Conservation (phyloP, 305 asterid genomes). For the Fraxinus floribunda region DNA sequence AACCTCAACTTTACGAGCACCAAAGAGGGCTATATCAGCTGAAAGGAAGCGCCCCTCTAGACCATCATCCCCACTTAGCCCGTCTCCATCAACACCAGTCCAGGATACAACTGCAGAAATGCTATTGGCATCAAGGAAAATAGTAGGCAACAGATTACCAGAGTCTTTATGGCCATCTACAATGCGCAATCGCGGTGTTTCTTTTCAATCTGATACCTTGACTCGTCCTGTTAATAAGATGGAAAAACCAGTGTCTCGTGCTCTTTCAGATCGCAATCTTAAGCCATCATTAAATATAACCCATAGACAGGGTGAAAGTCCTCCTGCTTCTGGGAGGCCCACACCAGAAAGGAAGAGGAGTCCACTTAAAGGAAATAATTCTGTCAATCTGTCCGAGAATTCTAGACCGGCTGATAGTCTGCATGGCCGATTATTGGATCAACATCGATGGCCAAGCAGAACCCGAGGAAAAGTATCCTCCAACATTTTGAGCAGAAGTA, state of each 20-base stretch:
- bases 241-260: constrained; percentile 52
- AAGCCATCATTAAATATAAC: constrained; percentile 45
- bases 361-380: constrained; percentile 58
- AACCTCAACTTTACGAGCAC: constrained; percentile 33
- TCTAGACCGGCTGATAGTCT: constrained; percentile 52
- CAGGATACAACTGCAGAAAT: constrained; percentile 49
- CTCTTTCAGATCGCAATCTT: constrained; percentile 40
- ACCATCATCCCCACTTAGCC: constrained; percentile 52
- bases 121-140: constrained; percentile 50
- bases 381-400: constrained; percentile 62
- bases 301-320: constrained; percentile 33
- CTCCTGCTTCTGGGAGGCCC: constrained; percentile 43
- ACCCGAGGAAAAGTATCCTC: constrained; percentile 40
- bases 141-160: constrained; percentile 45
- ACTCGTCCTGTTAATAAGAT: constrained; percentile 49
- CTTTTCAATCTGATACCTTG: constrained; percentile 56
- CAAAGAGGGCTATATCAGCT: constrained; percentile 70
- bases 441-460: constrained; percentile 58
- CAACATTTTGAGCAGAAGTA: constrained; percentile 31
- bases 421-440: constrained; percentile 42
- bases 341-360: constrained; percentile 61
- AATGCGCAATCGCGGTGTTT: constrained; percentile 62
- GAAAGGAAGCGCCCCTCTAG: constrained; percentile 70
- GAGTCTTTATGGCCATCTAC: constrained; percentile 92
- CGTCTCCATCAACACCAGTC: constrained; percentile 62